These are phyloP conservation scores for Euptelea pleiosperma DNA, from an alignment of 164 flowering plant genomes.

Conservation along the genomic window DNA sequence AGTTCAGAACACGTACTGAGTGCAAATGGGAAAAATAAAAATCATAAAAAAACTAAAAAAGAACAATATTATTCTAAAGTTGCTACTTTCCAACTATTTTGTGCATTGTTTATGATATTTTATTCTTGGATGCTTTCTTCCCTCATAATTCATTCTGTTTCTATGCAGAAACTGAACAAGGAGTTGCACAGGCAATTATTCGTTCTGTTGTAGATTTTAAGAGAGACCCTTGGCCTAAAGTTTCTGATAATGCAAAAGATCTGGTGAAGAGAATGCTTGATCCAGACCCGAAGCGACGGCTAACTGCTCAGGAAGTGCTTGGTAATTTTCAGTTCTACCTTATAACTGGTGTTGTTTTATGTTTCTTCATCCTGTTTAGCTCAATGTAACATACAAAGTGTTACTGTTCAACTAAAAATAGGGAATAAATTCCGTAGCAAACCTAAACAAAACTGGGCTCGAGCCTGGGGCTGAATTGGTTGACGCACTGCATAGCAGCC, in stretches of 20 bases:
- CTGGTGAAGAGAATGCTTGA: conserved; percentile 87
- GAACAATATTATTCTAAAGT: too few species aligned
- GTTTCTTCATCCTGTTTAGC: background rate
- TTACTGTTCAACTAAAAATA: background rate
- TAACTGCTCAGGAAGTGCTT: conserved; percentile 81
- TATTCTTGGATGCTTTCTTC: background rate
- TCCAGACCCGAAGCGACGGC: conserved; percentile 74
- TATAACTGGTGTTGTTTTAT: background rate
- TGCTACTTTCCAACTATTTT: too few species aligned
- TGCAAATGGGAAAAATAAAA: too few species aligned
- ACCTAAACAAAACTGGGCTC: background rate
- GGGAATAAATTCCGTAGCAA: too few species aligned
- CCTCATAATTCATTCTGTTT: background rate
- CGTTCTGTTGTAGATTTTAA: conserved; percentile 75
- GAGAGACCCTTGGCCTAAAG: conserved; percentile 94
- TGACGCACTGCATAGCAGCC: too few species aligned
- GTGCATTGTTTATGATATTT: too few species aligned
- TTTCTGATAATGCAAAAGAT: conserved; percentile 92
- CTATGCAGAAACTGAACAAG: conserved; percentile 92
- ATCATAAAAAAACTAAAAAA: too few species aligned
- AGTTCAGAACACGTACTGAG: too few species aligned
- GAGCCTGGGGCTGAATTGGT: too few species aligned
- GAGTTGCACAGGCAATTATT: conserved; percentile 93
- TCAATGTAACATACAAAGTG: background rate
- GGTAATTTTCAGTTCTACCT: conserved; percentile 41